phyloP scores from a whole-genome alignment of 352 stramenopile species.

The Phytophthora melonis region DNA sequence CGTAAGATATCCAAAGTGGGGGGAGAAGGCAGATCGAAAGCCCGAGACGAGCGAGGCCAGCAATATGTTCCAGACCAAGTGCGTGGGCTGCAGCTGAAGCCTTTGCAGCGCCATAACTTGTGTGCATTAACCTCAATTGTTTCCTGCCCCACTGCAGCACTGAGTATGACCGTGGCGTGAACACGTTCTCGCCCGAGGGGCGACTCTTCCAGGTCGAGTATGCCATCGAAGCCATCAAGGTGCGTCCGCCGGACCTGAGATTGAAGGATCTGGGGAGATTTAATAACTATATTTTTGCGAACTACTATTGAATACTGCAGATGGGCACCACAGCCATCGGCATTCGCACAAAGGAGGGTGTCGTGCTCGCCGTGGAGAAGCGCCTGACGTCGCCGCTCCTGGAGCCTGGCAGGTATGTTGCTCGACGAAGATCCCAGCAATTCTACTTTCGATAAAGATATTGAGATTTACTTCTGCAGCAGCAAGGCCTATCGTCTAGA shows the following conservation, averaged over 20 bases:
- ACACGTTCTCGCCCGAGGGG: conserved; percentile 99
- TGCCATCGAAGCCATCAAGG: conserved; percentile 98
- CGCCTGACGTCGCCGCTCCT: conserved; percentile 96
- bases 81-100: conserved; percentile 8
- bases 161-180: conserved; percentile 99
- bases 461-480: background rate
- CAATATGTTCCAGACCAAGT: conserved; percentile 78
- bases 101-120: background rate
- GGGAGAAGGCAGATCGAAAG: conserved; percentile 38
- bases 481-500: background rate
- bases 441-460: background rate
- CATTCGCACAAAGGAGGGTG: conserved; percentile 97
- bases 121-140: background rate
- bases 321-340: conserved; percentile 98
- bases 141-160: conserved; percentile 62
- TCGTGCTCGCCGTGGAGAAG: conserved; percentile 99
- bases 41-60: conserved; percentile 5
- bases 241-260: conserved; percentile 28
- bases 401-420: conserved; percentile 87
- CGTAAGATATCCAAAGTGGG: conserved; percentile 46
- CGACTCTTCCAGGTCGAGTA: conserved; percentile 99
- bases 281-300: background rate
- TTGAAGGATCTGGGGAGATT: background rate
- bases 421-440: background rate
- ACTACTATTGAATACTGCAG: conserved; percentile 38